Evolutionary conservation across 192 early-diverging fungal genomes (phyloP).

Genomic region (Spinellus fusiger): DNA sequence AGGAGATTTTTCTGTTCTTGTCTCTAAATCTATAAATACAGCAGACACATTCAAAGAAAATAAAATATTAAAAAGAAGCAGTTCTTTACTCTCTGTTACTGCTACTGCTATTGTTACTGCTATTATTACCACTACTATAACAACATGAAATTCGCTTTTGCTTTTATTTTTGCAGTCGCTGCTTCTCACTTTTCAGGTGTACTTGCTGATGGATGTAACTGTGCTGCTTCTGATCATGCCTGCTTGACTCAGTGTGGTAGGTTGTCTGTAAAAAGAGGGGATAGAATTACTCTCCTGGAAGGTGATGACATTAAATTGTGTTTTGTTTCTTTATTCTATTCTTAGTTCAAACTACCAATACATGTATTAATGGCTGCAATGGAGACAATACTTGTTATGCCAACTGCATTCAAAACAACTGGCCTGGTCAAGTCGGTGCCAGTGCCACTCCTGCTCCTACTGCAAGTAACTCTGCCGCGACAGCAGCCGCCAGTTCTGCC

Average conservation of each 20-base stretch:
- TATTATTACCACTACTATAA: too few species aligned
- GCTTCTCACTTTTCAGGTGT: not conserved
- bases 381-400: not conserved
- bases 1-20: too few species aligned
- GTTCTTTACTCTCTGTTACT: not conserved
- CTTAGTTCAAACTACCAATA: not conserved
- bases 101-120: not conserved
- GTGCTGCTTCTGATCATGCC: not conserved
- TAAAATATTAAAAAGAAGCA: too few species aligned
- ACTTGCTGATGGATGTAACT: not conserved
- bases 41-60: too few species aligned
- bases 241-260: slow-evolving; percentile 5
- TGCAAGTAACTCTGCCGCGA: not conserved
- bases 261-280: not conserved
- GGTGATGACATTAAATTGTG: too few species aligned
- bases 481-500: not conserved
- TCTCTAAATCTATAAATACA: too few species aligned
- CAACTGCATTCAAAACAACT: slow-evolving; percentile 5
- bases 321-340: not conserved
- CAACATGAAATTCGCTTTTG: slow-evolving; percentile 8
- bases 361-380: not conserved
- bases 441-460: not conserved
- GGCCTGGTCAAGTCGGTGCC: slow-evolving; percentile 2
- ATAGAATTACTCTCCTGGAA: too few species aligned
- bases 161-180: not conserved